phyloP scores from a whole-genome alignment of 2,329 filamentous ascomycete genomes.

The Ophiostoma montium region DNA sequence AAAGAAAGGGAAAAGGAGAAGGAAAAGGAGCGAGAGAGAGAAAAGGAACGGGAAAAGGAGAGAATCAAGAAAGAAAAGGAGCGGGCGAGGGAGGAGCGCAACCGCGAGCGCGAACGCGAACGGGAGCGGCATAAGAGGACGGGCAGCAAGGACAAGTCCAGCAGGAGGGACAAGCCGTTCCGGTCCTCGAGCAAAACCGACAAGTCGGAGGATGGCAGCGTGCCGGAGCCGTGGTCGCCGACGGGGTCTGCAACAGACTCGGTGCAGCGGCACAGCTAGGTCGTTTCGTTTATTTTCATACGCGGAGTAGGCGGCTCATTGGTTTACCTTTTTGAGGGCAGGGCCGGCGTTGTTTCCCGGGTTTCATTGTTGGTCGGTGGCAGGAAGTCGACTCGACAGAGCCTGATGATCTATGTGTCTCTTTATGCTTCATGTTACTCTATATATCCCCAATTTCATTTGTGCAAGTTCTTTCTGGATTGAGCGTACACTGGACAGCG shows the following conservation, averaged over 20 bases:
- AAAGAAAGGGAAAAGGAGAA: constrained; percentile 3
- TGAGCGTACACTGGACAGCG: background rate
- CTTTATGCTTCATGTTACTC: background rate
- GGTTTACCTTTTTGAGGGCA: too few relatives aligned
- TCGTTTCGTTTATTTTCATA: too few relatives aligned
- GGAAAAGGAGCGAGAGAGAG: background rate
- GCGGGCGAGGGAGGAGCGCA: background rate
- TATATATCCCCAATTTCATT: background rate
- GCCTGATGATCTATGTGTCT: background rate
- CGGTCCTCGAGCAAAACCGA: background rate
- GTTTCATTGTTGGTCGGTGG: too few relatives aligned
- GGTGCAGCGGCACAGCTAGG: background rate
- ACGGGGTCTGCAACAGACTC: background rate
- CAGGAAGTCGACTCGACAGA: background rate
- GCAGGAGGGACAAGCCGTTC: background rate
- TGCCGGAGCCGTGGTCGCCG: constrained; percentile 10
- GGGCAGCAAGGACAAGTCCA: background rate
- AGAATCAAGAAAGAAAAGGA: background rate
- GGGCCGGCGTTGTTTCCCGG: too few relatives aligned
- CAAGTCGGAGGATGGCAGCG: constrained; percentile 4
- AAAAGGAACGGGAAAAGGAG: background rate
- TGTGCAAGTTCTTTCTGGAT: background rate
- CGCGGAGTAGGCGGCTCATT: too few relatives aligned
- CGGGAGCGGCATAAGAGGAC: constrained; percentile 2
- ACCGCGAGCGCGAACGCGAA: constrained; percentile 5